A percentile compares a stretch with the other conserved stretches of the same genome.
Evolutionary conservation across 768 basidiomycete genomes (phyloP).

Genomic region (Kwoniella botswanensis): DNA sequence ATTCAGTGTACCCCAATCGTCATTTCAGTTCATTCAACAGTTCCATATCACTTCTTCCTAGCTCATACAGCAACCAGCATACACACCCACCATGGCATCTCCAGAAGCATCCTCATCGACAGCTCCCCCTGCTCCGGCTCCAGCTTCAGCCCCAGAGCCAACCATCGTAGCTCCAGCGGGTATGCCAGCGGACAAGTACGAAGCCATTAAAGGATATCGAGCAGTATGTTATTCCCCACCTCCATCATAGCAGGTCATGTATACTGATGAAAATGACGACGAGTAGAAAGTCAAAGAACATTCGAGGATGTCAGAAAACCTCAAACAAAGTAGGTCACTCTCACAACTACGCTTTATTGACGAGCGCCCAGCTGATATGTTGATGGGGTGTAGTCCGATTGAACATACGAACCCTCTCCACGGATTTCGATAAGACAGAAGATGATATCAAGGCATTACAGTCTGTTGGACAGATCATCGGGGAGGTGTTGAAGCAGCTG

Average conservation of each 20-base stretch:
- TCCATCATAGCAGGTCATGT: neutral
- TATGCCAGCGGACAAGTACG: constrained; percentile 51
- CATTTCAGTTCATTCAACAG: constrained; percentile 10
- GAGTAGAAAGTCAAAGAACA: constrained; percentile 91
- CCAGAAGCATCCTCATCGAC: constrained; percentile 18
- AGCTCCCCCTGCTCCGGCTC: constrained; percentile 22
- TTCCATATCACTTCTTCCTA: neutral
- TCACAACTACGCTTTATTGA: no score
- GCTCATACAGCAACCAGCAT: neutral
- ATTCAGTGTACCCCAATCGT: constrained; percentile 7
- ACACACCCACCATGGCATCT: constrained; percentile 29
- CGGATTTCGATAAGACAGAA: constrained; percentile 91
- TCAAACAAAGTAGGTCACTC: constrained; percentile 79
- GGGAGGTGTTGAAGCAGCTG: constrained; percentile 97
- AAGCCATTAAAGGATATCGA: constrained; percentile 58
- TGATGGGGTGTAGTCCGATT: constrained; percentile 72
- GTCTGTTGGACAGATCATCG: constrained; percentile 98
- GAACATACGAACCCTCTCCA: constrained; percentile 85
- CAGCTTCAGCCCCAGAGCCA: constrained; percentile 34
- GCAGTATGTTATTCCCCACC: constrained; percentile 46
- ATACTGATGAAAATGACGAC: constrained; percentile 6
- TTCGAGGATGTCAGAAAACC: constrained; percentile 78
- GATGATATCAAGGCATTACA: constrained; percentile 99
- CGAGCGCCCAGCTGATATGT: neutral
- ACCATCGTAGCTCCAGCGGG: constrained; percentile 44